phyloP scores from a whole-genome alignment of 2,329 filamentous ascomycete genomes.

The Nemania diffusa region DNA sequence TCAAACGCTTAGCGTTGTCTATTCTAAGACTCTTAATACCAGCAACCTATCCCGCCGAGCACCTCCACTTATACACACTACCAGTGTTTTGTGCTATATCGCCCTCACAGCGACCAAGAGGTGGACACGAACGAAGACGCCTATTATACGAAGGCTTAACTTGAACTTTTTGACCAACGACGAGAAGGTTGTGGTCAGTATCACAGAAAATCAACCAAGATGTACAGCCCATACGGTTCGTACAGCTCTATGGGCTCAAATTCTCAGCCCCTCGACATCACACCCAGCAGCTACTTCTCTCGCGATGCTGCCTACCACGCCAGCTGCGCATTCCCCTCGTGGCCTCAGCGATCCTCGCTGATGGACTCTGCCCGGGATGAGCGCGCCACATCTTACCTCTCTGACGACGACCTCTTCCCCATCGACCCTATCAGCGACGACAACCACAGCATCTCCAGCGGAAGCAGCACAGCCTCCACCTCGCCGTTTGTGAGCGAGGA shows the following conservation, averaged over 20 bases:
- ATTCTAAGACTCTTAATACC: constrained; percentile 32
- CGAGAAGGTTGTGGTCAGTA: too few species aligned
- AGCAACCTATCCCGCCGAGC: constrained; percentile 11
- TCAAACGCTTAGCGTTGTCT: constrained; percentile 31
- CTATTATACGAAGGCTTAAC: constrained; percentile 12
- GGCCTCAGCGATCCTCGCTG: constrained; percentile 55
- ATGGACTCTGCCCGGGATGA: constrained; percentile 44
- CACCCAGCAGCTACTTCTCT: constrained; percentile 46
- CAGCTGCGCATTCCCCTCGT: constrained; percentile 57
- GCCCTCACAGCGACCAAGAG: constrained; percentile 17
- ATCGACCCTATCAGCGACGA: constrained; percentile 63
- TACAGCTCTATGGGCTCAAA: constrained; percentile 52
- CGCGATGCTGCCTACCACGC: constrained; percentile 44
- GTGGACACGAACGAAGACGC: constrained; percentile 18
- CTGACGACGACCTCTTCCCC: constrained; percentile 72
- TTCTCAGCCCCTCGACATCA: constrained; percentile 50
- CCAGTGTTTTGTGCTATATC: constrained; percentile 9
- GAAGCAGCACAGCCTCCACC: constrained; percentile 57
- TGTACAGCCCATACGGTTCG: constrained; percentile 52
- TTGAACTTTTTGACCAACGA: neutral
- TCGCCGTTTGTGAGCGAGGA: constrained; percentile 56
- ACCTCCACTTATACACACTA: constrained; percentile 12
- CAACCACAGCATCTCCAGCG: constrained; percentile 57
- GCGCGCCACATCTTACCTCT: constrained; percentile 66
- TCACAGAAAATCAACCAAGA: constrained; percentile 25